Base-by-base conservation (phyloP, 1,284 basidiomycete genomes). In the Rhodotorula sp. region DNA sequence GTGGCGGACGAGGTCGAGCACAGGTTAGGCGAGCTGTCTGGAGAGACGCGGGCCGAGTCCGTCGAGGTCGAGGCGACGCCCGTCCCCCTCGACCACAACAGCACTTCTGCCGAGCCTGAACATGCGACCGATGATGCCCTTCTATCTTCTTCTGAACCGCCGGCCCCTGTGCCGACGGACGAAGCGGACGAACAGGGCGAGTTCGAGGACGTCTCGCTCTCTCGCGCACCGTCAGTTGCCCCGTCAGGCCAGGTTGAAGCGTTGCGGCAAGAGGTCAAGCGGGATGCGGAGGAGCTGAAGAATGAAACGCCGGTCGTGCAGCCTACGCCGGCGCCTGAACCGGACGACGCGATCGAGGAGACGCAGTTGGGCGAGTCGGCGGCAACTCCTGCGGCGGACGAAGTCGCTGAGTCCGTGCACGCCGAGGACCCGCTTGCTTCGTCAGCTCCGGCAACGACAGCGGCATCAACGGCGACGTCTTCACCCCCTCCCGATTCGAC, bases 131-230 rank as follows among this genome's bases (percentile, higher is more conserved):
- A 13, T 10, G 1, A 20, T 8, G 32, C 9, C 6, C 24, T 20
- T 20, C 19, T 20, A 9, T 49, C 48, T n/a, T 10, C 48, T 6
- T 13, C 24, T 27, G 22, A 24, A 49, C 9, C 22, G 10, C 48
- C 48, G 1, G n/a, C 22, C 19, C 3, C 9, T 24, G 13, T 24
- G n/a, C 2, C 36, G 0, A 1, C 55, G 15, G 11, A 44, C 24
- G 55, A n/a, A 36, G 36, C 20, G 10, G 52, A 20, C 17, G 54
- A 36, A 7, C 65, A 59, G 7, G 68, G 51, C 51, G 59, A 39
- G 24, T 71, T 71, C 55, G 69, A 71, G 55, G 69, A 71, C 47
- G 69, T 71, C 2, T 54, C n/a, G 20, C 64, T 70, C 19, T 70
- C 68, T 22, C 53, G 64, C 22, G 49, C 68, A 8, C 57, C 68